phyloP scores from a whole-genome alignment of 352 stramenopile genomes.

The Phytophthora ramorum region DNA sequence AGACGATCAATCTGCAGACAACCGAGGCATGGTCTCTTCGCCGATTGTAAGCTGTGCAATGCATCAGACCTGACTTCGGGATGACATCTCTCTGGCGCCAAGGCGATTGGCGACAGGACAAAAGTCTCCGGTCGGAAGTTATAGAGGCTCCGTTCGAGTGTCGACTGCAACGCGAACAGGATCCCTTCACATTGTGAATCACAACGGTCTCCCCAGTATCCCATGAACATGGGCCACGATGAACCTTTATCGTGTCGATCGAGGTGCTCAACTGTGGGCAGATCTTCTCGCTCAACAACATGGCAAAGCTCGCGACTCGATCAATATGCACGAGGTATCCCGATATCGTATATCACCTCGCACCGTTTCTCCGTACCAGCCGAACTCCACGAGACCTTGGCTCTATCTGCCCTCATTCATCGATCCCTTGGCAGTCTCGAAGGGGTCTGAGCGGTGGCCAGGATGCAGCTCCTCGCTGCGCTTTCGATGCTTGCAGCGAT shows the following conservation, averaged over 20 bases:
- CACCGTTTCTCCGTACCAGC: slow-evolving; percentile 9
- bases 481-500: slow-evolving; percentile 1
- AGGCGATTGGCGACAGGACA: no score
- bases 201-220: no score
- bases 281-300: not conserved
- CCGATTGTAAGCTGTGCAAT: not conserved
- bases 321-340: not conserved
- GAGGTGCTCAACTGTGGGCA: no score
- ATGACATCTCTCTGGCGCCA: not conserved
- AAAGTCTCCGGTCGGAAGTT: not conserved
- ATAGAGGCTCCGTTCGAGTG: not conserved
- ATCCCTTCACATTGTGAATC: no score
- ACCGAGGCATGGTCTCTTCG: not conserved
- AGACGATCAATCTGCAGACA: not conserved
- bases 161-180: not conserved
- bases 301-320: not conserved
- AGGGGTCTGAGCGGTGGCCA: not conserved
- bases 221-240: no score
- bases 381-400: not conserved
- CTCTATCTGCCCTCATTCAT: slow-evolving; percentile 4
- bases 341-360: slow-evolving; percentile 10
- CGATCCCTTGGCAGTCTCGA: slow-evolving; percentile 1
- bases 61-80: slow-evolving; percentile 10
- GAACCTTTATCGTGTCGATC: no score
- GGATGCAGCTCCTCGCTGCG: slow-evolving; percentile 6